Evolutionary conservation across 192 early-diverging fungal genomes (phyloP), one percentile per base, ranked within the genome.

Genomic region (Coemansia sp.): DNA sequence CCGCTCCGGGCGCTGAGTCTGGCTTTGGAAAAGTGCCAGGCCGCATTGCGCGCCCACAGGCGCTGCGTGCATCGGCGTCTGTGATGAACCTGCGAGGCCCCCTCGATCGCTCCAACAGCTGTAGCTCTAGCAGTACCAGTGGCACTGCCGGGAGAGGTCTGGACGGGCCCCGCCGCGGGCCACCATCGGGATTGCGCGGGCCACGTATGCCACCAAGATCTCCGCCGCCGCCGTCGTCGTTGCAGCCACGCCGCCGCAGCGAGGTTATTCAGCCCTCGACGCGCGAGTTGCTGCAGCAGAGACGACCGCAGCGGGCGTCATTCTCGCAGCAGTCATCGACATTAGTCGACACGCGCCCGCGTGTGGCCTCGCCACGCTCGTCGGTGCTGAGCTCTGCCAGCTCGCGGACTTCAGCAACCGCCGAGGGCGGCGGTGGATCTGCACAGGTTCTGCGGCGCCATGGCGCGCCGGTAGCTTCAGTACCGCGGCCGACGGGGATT

Each of bases 191-290:
- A 10, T 34, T 34, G 12, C 32, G 32, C 32, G 32, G 32, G 7
- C 12, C 32, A 34, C 32, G 32, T 34, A 34, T 34, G 12, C 32
- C 7, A 10, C 32, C 32, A 34, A 34, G 32, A 5, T 34, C 32
- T 34, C 32, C 32, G 32, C 32, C 50, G 16, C 1, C 26, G 8
- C 47, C 2, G 49, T 27, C 44, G 14, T 22, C 44, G 34, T n/a
- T 31, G 65, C 56, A 54, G 14, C 28, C 54, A 22, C 67, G 67
- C n/a, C 58, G 67, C 25, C 67, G 58, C 52, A 67, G 65, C 58
- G 65, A 67, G 38, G 31, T 54, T 27, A 26, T 59, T 26, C 65
- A 31, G n/a, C 31, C 24, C 26, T 19, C 56, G 0, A 26, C 16
- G 23, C 56, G 41, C 19, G 31, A 41, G 9, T 10, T 10, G 32